Base-by-base conservation (phyloP, 257 asterid species). In the Nicotiana otophora region DNA sequence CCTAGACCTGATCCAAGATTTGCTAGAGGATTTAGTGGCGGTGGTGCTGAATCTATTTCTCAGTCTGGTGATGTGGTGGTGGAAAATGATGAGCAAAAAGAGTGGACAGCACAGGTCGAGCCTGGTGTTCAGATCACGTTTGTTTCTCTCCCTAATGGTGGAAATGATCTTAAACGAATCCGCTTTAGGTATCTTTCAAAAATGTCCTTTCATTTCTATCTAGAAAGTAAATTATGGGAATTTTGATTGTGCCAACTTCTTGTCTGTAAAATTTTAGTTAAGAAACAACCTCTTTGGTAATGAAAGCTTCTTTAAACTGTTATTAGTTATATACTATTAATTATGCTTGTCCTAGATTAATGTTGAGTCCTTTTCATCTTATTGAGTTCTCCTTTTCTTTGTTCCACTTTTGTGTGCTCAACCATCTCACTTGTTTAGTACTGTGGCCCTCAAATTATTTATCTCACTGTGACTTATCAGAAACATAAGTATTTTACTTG, bases 41-140 rank as follows among this genome's bases (percentile, higher is more conserved):
- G 86, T 46, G 82, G 93, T 60, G 80, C 72, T 36, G 86, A 86
- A 14, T 92, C 90, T 20, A 70, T 89, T 81, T 88, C 92, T 66
- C 88, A 84, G 46, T 83, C 92, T 30, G 90, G 88, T 19, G 94
- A 88, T 4, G 91, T 90, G 60, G 88, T 89, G 85, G 78, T 88
- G 8, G 95, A 92, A 42, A 88, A 91, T 51, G 98, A 91, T 20
- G 95, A 83, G 19, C 92, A 89, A 4, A 92, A 89, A 67, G 98
- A 95, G 55, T 95, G 98, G 98, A 86, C 84, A 66, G 97, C 98
- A 1, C 98, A 95, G 76, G 98, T 95, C 20, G 98, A 95, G 85
- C 98, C 98, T 11, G 98, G 98, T 11, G 96, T 95, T 20, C 98
- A 93, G 74, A 92, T 95, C 69, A 93, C 98, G 17, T 95, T 95